Conservation (phyloP, 352 stramenopile genomes). For the Globisporangium yorkense region DNA sequence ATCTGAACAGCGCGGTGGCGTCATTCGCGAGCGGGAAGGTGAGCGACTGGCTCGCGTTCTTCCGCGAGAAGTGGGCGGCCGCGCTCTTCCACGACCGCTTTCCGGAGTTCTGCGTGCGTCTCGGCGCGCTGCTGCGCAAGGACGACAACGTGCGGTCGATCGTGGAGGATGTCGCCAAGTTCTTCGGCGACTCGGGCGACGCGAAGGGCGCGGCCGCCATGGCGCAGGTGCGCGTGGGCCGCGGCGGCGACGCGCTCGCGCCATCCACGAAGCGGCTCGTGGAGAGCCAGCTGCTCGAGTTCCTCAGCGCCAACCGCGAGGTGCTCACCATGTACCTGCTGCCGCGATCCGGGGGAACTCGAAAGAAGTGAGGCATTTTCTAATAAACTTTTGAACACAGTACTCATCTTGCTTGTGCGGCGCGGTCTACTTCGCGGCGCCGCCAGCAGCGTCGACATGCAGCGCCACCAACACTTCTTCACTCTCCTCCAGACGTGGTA, state of each 20-base stretch:
- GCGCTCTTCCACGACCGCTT: constrained; percentile 80
- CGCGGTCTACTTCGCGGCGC: constrained; percentile 11
- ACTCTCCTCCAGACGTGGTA: not conserved
- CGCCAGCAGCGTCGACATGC: not conserved
- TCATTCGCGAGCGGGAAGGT: constrained; percentile 67
- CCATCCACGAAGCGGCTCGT: constrained; percentile 72
- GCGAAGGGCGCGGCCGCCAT: constrained; percentile 53
- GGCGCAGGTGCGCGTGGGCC: constrained; percentile 58
- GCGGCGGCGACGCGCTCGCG: constrained; percentile 44
- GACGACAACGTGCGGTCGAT: constrained; percentile 64
- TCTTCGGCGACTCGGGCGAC: constrained; percentile 61
- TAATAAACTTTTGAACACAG: too few relatives aligned
- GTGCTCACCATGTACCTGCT: constrained; percentile 81
- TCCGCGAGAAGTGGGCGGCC: constrained; percentile 66
- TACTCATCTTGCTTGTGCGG: constrained; percentile 3
- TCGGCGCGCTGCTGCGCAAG: constrained; percentile 55
- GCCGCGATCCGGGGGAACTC: constrained; percentile 17
- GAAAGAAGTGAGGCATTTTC: not conserved
- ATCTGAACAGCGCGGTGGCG: constrained; percentile 78
- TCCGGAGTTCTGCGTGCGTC: constrained; percentile 53
- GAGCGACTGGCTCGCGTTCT: constrained; percentile 82
- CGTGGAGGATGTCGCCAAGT: constrained; percentile 51
- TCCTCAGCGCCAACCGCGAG: constrained; percentile 67
- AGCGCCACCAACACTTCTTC: constrained; percentile 1
- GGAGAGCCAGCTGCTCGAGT: constrained; percentile 72